Conservation (phyloP, 345 rosid species). For the Salix caprea region DNA sequence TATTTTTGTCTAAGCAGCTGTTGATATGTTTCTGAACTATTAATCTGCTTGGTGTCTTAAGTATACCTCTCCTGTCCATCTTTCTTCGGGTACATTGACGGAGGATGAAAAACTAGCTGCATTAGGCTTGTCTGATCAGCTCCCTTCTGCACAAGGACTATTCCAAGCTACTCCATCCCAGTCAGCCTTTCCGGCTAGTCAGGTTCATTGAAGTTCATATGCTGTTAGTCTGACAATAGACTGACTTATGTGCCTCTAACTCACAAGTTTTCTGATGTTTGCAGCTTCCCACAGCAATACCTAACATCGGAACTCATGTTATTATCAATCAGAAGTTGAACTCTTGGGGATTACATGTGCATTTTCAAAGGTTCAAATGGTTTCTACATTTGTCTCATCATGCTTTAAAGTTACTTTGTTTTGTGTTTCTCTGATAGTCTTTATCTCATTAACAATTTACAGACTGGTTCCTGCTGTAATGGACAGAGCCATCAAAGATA, state of each 20-base stretch:
- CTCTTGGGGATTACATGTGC: constrained; percentile 64
- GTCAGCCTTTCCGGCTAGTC: constrained; percentile 57
- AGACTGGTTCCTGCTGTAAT: constrained; percentile 88
- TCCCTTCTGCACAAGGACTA: constrained; percentile 74
- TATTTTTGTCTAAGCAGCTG: background rate
- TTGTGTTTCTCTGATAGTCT: background rate
- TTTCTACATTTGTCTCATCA: constrained; percentile 2
- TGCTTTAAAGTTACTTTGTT: background rate
- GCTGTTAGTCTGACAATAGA: background rate
- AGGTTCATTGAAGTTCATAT: constrained; percentile 31
- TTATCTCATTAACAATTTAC: constrained; percentile 10
- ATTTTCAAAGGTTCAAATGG: constrained; percentile 77
- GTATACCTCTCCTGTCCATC: constrained; percentile 68
- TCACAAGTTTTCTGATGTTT: constrained; percentile 11
- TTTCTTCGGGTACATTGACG: constrained; percentile 53
- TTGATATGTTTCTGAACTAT: background rate
- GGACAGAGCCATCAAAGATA: constrained; percentile 95
- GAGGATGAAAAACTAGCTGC: constrained; percentile 83
- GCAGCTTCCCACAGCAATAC: constrained; percentile 71
- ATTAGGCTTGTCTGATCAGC: constrained; percentile 75
- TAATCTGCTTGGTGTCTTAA: constrained; percentile 28
- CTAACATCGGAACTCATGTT: constrained; percentile 77
- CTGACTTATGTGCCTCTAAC: constrained; percentile 1
- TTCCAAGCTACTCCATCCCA: constrained; percentile 74
- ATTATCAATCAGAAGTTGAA: constrained; percentile 77